Evolutionary conservation across 2,329 filamentous ascomycete genomes (phyloP).

Genomic region (Blastomyces percursus): DNA sequence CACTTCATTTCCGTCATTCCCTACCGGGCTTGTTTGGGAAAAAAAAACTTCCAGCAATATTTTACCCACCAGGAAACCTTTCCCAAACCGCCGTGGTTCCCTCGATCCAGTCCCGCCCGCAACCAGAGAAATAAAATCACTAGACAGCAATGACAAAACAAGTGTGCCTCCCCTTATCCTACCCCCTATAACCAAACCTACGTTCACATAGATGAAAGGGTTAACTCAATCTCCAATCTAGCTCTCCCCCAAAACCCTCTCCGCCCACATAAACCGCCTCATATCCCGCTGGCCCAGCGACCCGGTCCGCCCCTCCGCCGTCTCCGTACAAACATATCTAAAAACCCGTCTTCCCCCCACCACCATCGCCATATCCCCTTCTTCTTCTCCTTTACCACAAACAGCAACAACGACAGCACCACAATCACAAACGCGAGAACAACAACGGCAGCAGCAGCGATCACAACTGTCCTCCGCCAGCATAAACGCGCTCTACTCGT

Average conservation of each 20-base stretch:
- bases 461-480: slow-evolving; percentile 19
- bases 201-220: slow-evolving; percentile 4
- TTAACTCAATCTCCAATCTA: slow-evolving; percentile 7
- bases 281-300: slow-evolving; percentile 37
- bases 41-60: background rate
- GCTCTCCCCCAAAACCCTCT: slow-evolving; percentile 21
- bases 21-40: background rate
- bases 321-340: slow-evolving; percentile 36
- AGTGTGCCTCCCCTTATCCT: background rate
- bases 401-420: background rate
- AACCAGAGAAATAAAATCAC: background rate
- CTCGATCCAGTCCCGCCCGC: too few species aligned
- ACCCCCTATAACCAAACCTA: background rate
- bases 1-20: background rate
- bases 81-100: too few species aligned
- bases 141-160: slow-evolving; percentile 1
- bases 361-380: background rate
- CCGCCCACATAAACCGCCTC: slow-evolving; percentile 32
- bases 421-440: background rate
- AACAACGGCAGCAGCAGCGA: slow-evolving; percentile 11
- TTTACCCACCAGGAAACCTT: background rate
- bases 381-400: background rate
- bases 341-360: slow-evolving; percentile 22
- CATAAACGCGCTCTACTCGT: slow-evolving; percentile 48
- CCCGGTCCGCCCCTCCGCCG: slow-evolving; percentile 34